Conservation (phyloP, 148 eudicot species). For the Simmondsia chinensis region DNA sequence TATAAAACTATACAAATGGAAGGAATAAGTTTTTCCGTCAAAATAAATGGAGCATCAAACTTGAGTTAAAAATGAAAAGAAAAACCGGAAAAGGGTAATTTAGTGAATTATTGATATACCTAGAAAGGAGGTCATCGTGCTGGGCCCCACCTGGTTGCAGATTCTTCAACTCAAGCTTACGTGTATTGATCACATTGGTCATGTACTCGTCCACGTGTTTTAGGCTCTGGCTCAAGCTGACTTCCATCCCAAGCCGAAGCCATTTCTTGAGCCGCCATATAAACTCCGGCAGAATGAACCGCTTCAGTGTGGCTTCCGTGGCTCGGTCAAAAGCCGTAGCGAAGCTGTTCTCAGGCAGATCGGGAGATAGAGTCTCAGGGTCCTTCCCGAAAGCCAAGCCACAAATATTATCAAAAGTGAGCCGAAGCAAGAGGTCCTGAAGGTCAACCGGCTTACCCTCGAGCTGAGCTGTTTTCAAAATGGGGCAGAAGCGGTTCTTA, state of each 20-base stretch:
- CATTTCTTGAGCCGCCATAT: constrained; percentile 70
- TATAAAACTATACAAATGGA: too few species aligned
- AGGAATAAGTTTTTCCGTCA: too few species aligned
- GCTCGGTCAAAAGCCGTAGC: constrained; percentile 75
- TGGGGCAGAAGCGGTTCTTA: constrained; percentile 48
- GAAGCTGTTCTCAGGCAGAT: constrained; percentile 53
- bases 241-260: constrained; percentile 73
- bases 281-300: constrained; percentile 71
- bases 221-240: constrained; percentile 39
- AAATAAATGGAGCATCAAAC: too few species aligned
- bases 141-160: constrained; percentile 23
- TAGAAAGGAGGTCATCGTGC: too few species aligned
- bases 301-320: constrained; percentile 73
- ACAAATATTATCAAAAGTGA: constrained; percentile 88
- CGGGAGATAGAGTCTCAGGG: constrained; percentile 64
- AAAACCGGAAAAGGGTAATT: too few species aligned
- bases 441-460: constrained; percentile 57
- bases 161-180: constrained; percentile 53
- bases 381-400: constrained; percentile 87
- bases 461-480: constrained; percentile 50
- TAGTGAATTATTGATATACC: too few species aligned
- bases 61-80: too few species aligned
- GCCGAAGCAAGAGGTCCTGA: constrained; percentile 74
- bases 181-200: constrained; percentile 46
- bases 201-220: constrained; percentile 64